Evolutionary conservation across 2,329 filamentous ascomycete genomes (phyloP), one percentile per base, ranked within the genome.

Genomic region (Alternaria arborescens): DNA sequence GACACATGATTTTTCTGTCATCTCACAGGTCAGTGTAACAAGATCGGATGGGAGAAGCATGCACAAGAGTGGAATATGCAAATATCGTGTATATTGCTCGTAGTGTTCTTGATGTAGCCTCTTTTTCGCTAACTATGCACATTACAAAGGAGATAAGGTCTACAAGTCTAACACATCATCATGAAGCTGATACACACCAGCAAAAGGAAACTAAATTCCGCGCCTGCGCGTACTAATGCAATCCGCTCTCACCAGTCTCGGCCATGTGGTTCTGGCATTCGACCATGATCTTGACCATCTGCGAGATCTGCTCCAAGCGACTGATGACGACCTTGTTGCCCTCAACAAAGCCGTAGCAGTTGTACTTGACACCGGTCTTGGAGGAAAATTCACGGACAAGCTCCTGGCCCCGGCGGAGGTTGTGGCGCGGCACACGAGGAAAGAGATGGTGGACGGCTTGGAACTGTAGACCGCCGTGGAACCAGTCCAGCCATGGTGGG

Each of bases 391-490:
- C 88, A 71, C 90, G 85, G 10, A 97, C 91, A 36, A 95, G 82
- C 69, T 85, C 88, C 79, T 95, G 93, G 4, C 90, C 86, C 58
- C 82, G 82, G 47, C 93, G 88, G 52, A 97, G 85, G 76, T 97
- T 97, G 77, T 97, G 93, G 42, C 93, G 85, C 10, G 93, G 93
- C 63, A 97, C 88, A 11, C 93, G 87, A 2, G 93, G 93, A 74
- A 89, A 97, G 22, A 97, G 81, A 75, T 97, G 93, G 74, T 97
- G 93, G 52, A 97, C 89, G 8, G 90, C 92, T 78, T 97, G 93
- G 78, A 97, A 97, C 77, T 97, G 93, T 63, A 97, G 82, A 4
- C 93, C 93, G 22, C 93, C 93, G 70, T 97, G 93, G 78, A 97
- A 87, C 75, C 93, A 97, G 75, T 97, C 93, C 12, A 97, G 83